Percentiles rank a stretch among this genome's conserved stretches.
Conservation (phyloP, 352 stramenopile species). For the Pythium dissotocum region DNA sequence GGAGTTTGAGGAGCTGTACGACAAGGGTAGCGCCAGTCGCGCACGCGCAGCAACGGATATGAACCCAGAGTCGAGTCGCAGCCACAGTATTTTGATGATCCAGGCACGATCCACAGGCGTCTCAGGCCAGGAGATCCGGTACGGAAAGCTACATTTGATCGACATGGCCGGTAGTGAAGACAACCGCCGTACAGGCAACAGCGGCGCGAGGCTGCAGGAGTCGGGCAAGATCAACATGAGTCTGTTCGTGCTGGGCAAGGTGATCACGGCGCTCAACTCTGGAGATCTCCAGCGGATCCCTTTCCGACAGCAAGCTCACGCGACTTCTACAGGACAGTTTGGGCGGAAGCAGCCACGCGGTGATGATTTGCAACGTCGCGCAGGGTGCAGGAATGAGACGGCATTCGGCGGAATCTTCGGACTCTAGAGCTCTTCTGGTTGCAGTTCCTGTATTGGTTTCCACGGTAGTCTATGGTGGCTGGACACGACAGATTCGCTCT, state of each 20-base stretch:
- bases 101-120: conserved; percentile 28
- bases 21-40: conserved; percentile 27
- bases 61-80: conserved; percentile 71
- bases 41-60: conserved; percentile 48
- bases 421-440: too few relatives aligned
- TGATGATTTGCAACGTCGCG: conserved; percentile 50
- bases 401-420: too few relatives aligned
- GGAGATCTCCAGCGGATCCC: conserved; percentile 69
- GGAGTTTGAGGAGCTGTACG: conserved; percentile 41
- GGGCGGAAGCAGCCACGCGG: conserved; percentile 37
- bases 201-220: conserved; percentile 30
- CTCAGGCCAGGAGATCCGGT: conserved; percentile 12
- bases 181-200: conserved; percentile 38
- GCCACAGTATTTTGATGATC: conserved; percentile 84
- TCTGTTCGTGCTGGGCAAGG: conserved; percentile 75
- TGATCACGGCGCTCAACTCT: conserved; percentile 68
- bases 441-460: too few relatives aligned
- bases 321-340: conserved; percentile 65
- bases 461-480: too few relatives aligned
- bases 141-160: conserved; percentile 45
- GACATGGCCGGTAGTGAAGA: conserved; percentile 46
- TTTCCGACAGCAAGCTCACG: conserved; percentile 75
- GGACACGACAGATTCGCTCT: conserved; percentile 14
- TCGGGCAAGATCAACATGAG: conserved; percentile 75
- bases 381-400: too few relatives aligned